phyloP scores from a whole-genome alignment of 2,329 filamentous ascomycete genomes.

The Diplocarpon mali region DNA sequence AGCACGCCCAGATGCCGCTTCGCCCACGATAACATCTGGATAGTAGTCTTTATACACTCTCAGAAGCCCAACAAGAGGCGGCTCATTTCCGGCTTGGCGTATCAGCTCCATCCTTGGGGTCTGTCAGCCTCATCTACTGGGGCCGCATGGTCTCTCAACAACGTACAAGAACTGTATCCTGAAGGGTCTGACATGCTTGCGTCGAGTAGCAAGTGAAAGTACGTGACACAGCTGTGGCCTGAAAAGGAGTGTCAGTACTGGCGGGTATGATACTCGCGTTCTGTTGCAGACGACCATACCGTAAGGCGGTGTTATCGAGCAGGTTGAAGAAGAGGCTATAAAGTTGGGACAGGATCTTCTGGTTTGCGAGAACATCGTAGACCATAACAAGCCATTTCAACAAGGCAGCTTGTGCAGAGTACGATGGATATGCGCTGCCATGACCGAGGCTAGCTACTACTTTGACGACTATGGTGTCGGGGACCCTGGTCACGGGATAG shows the following conservation, averaged over 20 bases:
- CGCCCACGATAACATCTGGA: constrained; percentile 74
- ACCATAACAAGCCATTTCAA: constrained; percentile 71
- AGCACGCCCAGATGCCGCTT: constrained; percentile 48
- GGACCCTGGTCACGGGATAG: constrained; percentile 60
- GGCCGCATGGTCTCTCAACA: neutral
- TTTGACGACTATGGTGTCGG: constrained; percentile 48
- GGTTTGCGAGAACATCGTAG: constrained; percentile 58
- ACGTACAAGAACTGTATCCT: constrained; percentile 65
- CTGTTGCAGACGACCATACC: constrained; percentile 34
- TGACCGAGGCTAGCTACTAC: constrained; percentile 67
- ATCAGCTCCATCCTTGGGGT: constrained; percentile 41
- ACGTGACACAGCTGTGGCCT: constrained; percentile 54
- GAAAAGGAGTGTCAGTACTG: constrained; percentile 3
- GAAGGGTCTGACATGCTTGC: constrained; percentile 75
- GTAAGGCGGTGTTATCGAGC: constrained; percentile 67
- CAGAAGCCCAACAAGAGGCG: constrained; percentile 60
- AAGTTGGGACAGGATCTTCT: constrained; percentile 50
- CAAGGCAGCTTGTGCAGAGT: constrained; percentile 58
- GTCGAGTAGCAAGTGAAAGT: constrained; percentile 65
- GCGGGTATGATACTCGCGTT: neutral
- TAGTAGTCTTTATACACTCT: constrained; percentile 87
- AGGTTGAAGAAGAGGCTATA: constrained; percentile 73
- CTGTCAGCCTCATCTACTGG: neutral
- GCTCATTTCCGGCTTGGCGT: constrained; percentile 58
- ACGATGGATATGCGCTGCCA: constrained; percentile 62